phyloP scores from a whole-genome alignment of 2,329 filamentous ascomycete genomes.

The Stagonosporopsis tanaceti region DNA sequence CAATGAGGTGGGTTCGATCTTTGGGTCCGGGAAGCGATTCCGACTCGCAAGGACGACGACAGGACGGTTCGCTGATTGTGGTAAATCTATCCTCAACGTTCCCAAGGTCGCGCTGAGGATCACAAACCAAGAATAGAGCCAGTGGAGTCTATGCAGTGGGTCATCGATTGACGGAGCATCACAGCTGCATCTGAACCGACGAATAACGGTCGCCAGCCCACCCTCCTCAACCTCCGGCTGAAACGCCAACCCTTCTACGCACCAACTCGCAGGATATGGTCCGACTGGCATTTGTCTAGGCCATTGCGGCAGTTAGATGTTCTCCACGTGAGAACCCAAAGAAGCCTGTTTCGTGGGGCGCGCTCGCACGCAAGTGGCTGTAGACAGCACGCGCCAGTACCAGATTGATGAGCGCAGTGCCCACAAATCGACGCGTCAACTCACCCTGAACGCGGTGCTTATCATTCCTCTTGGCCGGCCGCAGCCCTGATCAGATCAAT shows the following conservation, averaged over 20 bases:
- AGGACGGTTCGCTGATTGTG: not conserved
- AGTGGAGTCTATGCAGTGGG: slow-evolving; percentile 12
- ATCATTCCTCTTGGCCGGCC: slow-evolving; percentile 5
- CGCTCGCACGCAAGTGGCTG: slow-evolving; percentile 2
- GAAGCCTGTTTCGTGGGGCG: slow-evolving; percentile 1
- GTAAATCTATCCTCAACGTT: not conserved
- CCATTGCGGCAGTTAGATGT: slow-evolving; percentile 2
- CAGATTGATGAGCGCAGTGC: slow-evolving; percentile 13
- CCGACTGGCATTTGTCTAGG: slow-evolving; percentile 5
- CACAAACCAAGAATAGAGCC: slow-evolving; percentile 10
- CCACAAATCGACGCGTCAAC: slow-evolving; percentile 20
- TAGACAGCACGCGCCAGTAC: slow-evolving; percentile 4
- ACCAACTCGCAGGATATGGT: slow-evolving; percentile 1
- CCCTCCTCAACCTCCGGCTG: slow-evolving; percentile 4
- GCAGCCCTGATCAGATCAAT: not conserved
- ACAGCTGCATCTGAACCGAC: slow-evolving; percentile 6
- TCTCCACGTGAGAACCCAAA: not conserved
- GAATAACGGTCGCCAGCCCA: slow-evolving; percentile 6
- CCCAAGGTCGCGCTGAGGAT: not conserved
- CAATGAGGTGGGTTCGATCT: not conserved
- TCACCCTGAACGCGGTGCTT: not conserved
- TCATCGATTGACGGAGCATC: slow-evolving; percentile 5
- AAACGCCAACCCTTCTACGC: slow-evolving; percentile 13
- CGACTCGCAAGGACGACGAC: not conserved
- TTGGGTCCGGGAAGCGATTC: not conserved